Percentiles rank a stretch among this genome's conserved stretches.
Evolutionary conservation across 2,329 filamentous ascomycete species (phyloP).

Genomic region (Colletotrichum costaricense): DNA sequence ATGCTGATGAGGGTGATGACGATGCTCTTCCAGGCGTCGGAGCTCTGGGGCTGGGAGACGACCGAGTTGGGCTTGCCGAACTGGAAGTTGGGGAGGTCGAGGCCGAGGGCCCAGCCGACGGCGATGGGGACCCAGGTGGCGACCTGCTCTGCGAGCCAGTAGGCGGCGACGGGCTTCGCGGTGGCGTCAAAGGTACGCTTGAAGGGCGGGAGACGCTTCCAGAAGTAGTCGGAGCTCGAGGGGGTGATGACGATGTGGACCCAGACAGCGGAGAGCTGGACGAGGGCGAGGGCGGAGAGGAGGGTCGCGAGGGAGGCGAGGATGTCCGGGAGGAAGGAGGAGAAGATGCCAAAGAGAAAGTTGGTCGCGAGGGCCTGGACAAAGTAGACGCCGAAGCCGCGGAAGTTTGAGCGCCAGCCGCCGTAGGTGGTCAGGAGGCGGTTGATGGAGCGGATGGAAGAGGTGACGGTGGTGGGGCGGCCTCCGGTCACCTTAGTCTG

Average conservation of each 20-base stretch:
- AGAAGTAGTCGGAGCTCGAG: conserved; percentile 72
- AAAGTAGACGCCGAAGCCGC: conserved; percentile 69
- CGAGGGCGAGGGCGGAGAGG: conserved; percentile 69
- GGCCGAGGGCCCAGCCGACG: conserved; percentile 49
- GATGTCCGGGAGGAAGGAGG: conserved; percentile 54
- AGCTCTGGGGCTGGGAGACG: conserved; percentile 51
- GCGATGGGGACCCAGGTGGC: conserved; percentile 58
- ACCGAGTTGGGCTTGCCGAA: conserved; percentile 47
- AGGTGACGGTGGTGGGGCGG: conserved; percentile 56
- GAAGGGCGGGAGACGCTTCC: conserved; percentile 75
- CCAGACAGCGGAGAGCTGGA: conserved; percentile 81
- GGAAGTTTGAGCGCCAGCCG: conserved; percentile 75
- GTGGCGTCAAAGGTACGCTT: conserved; percentile 75
- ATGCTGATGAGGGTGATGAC: conserved; percentile 59
- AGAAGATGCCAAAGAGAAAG: conserved; percentile 57
- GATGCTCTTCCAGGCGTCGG: conserved; percentile 57
- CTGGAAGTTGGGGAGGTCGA: conserved; percentile 52
- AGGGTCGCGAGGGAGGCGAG: conserved; percentile 63
- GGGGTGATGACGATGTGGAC: conserved; percentile 86
- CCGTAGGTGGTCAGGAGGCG: conserved; percentile 69
- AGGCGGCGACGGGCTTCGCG: conserved; percentile 72
- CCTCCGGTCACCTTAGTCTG: conserved; percentile 42
- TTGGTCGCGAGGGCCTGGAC: conserved; percentile 48
- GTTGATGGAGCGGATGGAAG: conserved; percentile 62
- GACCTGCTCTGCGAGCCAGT: conserved; percentile 69